Evolutionary conservation across 2,329 filamentous ascomycete genomes (phyloP).

Genomic region (Colletotrichum musae): DNA sequence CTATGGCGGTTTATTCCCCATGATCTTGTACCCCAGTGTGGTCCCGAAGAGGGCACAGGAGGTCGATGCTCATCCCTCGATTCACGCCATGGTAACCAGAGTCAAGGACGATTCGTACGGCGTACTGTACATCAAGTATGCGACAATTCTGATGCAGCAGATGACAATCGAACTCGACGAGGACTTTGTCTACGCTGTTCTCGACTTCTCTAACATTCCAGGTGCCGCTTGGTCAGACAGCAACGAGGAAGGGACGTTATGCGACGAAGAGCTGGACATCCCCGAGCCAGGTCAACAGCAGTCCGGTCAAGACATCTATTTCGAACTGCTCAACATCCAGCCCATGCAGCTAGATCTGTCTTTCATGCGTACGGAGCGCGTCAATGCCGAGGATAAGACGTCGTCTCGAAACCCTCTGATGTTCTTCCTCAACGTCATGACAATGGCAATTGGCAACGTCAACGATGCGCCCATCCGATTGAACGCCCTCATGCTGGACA

Average conservation of each 20-base stretch:
- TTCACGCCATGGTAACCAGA: constrained; percentile 90
- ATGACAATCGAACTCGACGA: constrained; percentile 99
- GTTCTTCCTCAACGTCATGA: constrained; percentile 99
- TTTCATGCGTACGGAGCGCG: constrained; percentile 94
- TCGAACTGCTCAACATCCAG: constrained; percentile 95
- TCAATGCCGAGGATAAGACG: constrained; percentile 96
- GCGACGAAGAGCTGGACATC: constrained; percentile 90
- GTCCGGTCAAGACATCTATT: constrained; percentile 94
- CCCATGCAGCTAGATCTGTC: constrained; percentile 98
- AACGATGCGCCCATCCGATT: constrained; percentile 96
- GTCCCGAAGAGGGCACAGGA: constrained; percentile 97
- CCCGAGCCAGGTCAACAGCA: constrained; percentile 91
- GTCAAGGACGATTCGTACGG: constrained; percentile 99
- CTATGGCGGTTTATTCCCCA: constrained; percentile 97
- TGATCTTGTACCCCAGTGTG: constrained; percentile 96
- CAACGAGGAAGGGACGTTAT: constrained; percentile 86
- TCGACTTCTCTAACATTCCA: constrained; percentile 95
- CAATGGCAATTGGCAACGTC: constrained; percentile 99
- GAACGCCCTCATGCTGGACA: constrained; percentile 95
- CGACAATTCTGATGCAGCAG: constrained; percentile 92
- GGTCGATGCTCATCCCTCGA: constrained; percentile 94
- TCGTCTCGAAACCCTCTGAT: constrained; percentile 94
- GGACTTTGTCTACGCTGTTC: constrained; percentile 95
- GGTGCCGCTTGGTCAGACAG: constrained; percentile 87
- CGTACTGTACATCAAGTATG: constrained; percentile 98